Evolutionary conservation across 768 basidiomycete genomes (phyloP).

Genomic region (Dioszegia aurantiaca): DNA sequence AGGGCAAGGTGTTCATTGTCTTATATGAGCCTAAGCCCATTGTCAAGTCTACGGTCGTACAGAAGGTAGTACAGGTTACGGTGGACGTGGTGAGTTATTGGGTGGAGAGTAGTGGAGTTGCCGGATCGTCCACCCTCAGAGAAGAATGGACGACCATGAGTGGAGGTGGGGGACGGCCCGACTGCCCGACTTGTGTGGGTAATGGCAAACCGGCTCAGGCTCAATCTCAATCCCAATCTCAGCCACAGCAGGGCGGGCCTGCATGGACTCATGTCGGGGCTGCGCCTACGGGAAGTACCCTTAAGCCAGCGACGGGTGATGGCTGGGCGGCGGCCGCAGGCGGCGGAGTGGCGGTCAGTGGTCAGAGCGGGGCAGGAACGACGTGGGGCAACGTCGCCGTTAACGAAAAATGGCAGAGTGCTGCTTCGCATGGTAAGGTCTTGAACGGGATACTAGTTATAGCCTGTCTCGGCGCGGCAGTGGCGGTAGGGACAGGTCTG

Average conservation of each 20-base stretch:
- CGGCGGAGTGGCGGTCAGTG: neutral
- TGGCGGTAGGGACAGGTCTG: neutral
- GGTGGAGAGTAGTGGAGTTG: conserved; percentile 10
- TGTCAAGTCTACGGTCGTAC: conserved; percentile 18
- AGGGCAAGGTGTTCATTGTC: conserved; percentile 38
- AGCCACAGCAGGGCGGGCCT: conserved; percentile 2
- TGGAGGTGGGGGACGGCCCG: neutral
- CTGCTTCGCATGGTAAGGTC: neutral
- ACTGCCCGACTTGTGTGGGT: neutral
- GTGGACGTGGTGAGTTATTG: conserved; percentile 33
- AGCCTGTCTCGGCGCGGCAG: too few species aligned
- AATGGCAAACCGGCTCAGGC: neutral
- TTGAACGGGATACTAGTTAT: neutral
- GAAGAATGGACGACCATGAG: neutral
- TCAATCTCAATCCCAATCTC: conserved; percentile 7
- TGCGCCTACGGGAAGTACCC: neutral
- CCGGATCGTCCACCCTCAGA: neutral
- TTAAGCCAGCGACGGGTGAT: neutral
- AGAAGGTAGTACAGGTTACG: conserved; percentile 26
- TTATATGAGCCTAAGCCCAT: conserved; percentile 37
- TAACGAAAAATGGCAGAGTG: neutral
- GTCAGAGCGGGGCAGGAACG: neutral
- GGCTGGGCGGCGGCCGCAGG: conserved; percentile 9
- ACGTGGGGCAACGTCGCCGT: conserved; percentile 2
- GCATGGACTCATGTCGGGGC: neutral